Evolutionary conservation across 352 stramenopile species (phyloP).

Genomic region (Pythium angustatum): DNA sequence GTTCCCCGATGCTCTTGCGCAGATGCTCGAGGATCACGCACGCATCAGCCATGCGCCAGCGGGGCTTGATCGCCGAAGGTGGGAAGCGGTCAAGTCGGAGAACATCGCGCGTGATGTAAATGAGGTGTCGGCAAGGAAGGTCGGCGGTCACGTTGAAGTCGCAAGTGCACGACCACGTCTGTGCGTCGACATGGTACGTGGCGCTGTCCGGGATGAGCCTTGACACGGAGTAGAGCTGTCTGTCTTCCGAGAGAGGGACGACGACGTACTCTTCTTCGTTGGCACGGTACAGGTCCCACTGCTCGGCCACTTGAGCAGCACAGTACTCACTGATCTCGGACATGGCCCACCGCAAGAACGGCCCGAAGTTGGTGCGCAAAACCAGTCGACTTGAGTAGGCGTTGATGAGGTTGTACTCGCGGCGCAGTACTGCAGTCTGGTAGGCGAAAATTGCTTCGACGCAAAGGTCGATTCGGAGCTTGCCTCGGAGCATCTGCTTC

Average conservation of each 20-base stretch:
- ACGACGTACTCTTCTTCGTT: constrained; percentile 2
- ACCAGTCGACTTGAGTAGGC: neutral
- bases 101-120: neutral
- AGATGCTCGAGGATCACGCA: neutral
- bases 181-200: constrained; percentile 1
- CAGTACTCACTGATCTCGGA: constrained; percentile 20
- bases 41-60: neutral
- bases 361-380: neutral
- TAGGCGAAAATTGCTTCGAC: constrained; percentile 8
- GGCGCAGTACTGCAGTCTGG: neutral
- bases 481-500: constrained; percentile 6
- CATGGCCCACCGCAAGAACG: neutral
- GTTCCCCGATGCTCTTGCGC: constrained; percentile 18
- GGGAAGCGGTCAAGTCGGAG: neutral
- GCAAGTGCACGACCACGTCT: neutral
- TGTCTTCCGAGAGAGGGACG: too few species aligned
- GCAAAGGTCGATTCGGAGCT: constrained; percentile 8
- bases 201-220: neutral
- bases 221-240: neutral
- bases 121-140: constrained; percentile 5
- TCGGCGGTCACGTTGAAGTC: neutral
- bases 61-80: neutral
- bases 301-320: neutral
- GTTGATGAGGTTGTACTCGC: constrained; percentile 3
- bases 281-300: neutral